These are phyloP conservation scores for Cucurbita moschata DNA, from an alignment of 306 rosid species.

Conservation along the genomic window DNA sequence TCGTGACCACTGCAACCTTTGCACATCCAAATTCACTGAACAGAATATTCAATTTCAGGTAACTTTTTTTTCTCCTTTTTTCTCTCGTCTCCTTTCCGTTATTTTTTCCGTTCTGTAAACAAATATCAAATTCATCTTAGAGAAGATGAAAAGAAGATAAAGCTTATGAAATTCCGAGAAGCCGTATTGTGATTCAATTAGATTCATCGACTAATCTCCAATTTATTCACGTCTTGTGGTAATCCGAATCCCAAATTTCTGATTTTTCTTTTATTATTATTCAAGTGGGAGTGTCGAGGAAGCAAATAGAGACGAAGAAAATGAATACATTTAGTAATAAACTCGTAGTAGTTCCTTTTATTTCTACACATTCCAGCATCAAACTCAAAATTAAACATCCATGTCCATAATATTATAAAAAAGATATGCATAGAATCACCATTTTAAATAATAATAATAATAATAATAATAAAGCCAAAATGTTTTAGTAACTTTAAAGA, in stretches of 20 bases:
- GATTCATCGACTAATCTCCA: neutral
- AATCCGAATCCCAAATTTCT: neutral
- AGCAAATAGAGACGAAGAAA: neutral
- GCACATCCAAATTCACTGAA: neutral
- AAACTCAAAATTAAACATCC: neutral
- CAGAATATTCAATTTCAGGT: neutral
- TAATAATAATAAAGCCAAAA: neutral
- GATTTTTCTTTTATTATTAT: neutral
- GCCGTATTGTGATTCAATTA: neutral
- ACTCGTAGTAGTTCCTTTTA: neutral
- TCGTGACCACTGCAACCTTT: constrained; percentile 58
- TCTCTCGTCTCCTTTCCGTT: neutral
- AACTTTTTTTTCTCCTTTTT: neutral
- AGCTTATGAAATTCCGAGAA: neutral
- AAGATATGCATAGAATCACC: too few species aligned
- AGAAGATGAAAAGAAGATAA: neutral
- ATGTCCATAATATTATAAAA: neutral
- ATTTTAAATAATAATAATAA: too few species aligned
- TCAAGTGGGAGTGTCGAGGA: neutral
- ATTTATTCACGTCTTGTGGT: neutral
- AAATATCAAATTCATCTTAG: neutral
- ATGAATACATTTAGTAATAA: neutral
- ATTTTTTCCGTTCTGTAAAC: neutral
- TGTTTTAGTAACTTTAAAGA: neutral
- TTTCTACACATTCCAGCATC: neutral